Percentiles rank a stretch among this genome's conserved stretches.
phyloP scores from a whole-genome alignment of 2,329 filamentous ascomycete species.

The Rugonectria rugulosa region DNA sequence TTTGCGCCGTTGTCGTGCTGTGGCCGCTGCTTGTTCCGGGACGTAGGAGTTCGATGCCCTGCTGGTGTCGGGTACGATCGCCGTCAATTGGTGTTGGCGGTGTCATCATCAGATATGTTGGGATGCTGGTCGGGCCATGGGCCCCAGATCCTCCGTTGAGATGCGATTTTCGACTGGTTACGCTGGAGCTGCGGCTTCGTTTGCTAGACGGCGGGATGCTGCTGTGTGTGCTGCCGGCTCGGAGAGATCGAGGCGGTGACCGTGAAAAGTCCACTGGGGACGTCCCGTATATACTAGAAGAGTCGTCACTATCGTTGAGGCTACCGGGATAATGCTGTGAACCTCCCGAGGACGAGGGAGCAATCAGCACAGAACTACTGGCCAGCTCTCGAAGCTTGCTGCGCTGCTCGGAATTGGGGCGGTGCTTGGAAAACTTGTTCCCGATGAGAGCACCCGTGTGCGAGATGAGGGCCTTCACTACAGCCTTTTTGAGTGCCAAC shows the following conservation, averaged over 20 bases:
- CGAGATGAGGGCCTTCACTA: slow-evolving; percentile 91
- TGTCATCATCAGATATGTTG: slow-evolving; percentile 56
- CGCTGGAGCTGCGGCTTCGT: slow-evolving; percentile 61
- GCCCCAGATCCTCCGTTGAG: slow-evolving; percentile 42
- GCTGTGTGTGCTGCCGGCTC: slow-evolving; percentile 55
- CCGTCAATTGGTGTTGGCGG: slow-evolving; percentile 52
- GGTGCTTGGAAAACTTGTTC: slow-evolving; percentile 93
- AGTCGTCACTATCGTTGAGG: slow-evolving; percentile 64
- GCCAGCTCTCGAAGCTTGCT: slow-evolving; percentile 83
- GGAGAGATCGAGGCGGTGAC: slow-evolving; percentile 63
- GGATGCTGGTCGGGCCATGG: slow-evolving; percentile 40
- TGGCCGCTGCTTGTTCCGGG: slow-evolving; percentile 44
- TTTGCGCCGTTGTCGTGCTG: slow-evolving; percentile 26
- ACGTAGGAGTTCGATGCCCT: slow-evolving; percentile 43
- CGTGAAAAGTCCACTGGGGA: slow-evolving; percentile 66
- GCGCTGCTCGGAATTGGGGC: slow-evolving; percentile 81
- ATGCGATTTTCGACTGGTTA: slow-evolving; percentile 56
- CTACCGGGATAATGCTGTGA: slow-evolving; percentile 51
- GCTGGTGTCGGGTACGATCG: slow-evolving; percentile 29
- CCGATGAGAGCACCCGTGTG: slow-evolving; percentile 96
- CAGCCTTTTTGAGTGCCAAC: slow-evolving; percentile 90
- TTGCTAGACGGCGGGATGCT: slow-evolving; percentile 51
- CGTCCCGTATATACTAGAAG: slow-evolving; percentile 60
- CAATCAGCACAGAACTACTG: slow-evolving; percentile 74
- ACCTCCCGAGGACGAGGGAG: slow-evolving; percentile 50